These are phyloP conservation scores for Malbranchea zuffiana DNA, from an alignment of 2,329 filamentous ascomycete species.

Conservation along the genomic window DNA sequence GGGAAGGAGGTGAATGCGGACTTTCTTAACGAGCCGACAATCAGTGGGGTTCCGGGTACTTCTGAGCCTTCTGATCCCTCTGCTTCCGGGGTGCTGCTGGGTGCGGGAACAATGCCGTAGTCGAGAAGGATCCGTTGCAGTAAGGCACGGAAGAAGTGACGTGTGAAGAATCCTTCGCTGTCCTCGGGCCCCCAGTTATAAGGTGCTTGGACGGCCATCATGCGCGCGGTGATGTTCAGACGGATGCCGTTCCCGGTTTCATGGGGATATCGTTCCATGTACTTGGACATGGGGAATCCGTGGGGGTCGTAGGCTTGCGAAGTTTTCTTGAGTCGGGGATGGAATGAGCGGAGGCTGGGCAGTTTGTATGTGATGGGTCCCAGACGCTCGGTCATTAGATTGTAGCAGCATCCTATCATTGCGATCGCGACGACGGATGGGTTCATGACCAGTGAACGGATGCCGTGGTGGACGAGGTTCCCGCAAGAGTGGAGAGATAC, in stretches of 20 bases:
- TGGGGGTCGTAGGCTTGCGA: constrained; percentile 69
- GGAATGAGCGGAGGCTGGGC: constrained; percentile 62
- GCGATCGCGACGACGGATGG: constrained; percentile 78
- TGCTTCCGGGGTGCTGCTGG: constrained; percentile 23
- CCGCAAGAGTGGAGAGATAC: constrained; percentile 96
- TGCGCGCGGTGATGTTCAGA: constrained; percentile 89
- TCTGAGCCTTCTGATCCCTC: constrained; percentile 10
- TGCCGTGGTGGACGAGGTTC: constrained; percentile 89
- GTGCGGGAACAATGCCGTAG: constrained; percentile 58
- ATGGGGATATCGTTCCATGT: constrained; percentile 48
- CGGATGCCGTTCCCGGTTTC: constrained; percentile 53
- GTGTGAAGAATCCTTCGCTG: constrained; percentile 77
- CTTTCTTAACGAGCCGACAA: constrained; percentile 77
- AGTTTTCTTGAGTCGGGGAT: constrained; percentile 56
- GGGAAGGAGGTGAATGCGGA: constrained; percentile 63
- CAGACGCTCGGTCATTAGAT: constrained; percentile 81
- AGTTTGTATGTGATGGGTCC: constrained; percentile 80
- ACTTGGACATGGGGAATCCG: constrained; percentile 83
- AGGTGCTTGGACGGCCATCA: constrained; percentile 97
- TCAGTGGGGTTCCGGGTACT: constrained; percentile 57
- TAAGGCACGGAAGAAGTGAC: constrained; percentile 85
- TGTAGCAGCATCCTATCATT: constrained; percentile 97
- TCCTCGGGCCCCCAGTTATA: constrained; percentile 78
- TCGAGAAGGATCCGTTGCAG: constrained; percentile 90
- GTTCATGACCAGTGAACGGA: constrained; percentile 76